Evolutionary conservation across 164 flowering plant genomes (phyloP).

Genomic region (Chimonanthus praecox): DNA sequence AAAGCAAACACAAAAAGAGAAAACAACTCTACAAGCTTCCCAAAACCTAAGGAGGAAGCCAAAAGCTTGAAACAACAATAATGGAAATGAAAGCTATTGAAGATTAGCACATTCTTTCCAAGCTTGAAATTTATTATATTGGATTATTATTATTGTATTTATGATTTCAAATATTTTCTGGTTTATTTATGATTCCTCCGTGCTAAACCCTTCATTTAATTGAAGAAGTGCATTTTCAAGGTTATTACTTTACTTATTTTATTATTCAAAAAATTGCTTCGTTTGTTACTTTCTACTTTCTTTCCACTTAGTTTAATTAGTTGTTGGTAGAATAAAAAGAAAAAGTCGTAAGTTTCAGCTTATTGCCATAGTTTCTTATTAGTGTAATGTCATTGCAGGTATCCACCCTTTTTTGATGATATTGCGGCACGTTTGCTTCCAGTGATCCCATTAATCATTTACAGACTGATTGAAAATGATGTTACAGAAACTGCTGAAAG

Average conservation of each 20-base stretch:
- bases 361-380: background rate
- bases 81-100: too few relatives aligned
- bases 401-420: slow-evolving; percentile 93
- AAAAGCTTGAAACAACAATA: too few relatives aligned
- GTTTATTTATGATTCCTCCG: background rate
- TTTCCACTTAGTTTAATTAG: too few relatives aligned
- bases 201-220: background rate
- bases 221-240: background rate
- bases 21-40: too few relatives aligned
- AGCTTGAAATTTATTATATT: too few relatives aligned
- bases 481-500: slow-evolving; percentile 75
- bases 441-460: slow-evolving; percentile 80
- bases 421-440: slow-evolving; percentile 91
- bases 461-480: slow-evolving; percentile 94
- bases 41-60: too few relatives aligned
- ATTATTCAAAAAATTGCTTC: too few relatives aligned
- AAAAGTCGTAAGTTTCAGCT: background rate
- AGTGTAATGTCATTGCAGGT: slow-evolving; percentile 36
- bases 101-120: too few relatives aligned
- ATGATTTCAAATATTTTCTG: background rate
- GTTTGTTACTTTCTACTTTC: too few relatives aligned
- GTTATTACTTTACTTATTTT: background rate
- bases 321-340: too few relatives aligned
- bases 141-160: too few relatives aligned
- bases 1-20: too few relatives aligned